Conservation (phyloP, 2,329 filamentous ascomycete species). For the Penicillium brasilianum region DNA sequence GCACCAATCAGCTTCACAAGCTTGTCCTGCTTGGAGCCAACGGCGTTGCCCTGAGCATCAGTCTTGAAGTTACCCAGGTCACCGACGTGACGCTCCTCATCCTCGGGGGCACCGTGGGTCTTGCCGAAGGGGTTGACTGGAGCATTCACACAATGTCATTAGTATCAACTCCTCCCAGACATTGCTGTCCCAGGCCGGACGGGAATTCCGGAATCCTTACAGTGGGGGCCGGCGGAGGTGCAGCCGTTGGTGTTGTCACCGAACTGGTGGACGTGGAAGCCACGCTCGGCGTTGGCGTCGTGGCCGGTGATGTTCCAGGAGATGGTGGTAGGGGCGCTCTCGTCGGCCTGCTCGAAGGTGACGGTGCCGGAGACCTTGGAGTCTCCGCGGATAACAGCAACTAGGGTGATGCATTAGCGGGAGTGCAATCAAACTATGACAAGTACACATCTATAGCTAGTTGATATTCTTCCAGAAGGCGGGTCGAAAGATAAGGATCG, state of each 20-base stretch:
- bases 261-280: slow-evolving; percentile 98
- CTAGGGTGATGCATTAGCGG: slow-evolving; percentile 54
- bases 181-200: no score
- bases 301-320: slow-evolving; percentile 91
- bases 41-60: slow-evolving; percentile 86
- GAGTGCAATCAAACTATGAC: neutral
- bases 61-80: slow-evolving; percentile 98
- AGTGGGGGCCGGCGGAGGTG: slow-evolving; percentile 97
- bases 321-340: slow-evolving; percentile 81
- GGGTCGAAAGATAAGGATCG: slow-evolving; percentile 11
- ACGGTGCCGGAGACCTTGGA: slow-evolving; percentile 93
- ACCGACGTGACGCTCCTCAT: slow-evolving; percentile 89
- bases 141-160: slow-evolving; percentile 11
- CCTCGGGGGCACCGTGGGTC: slow-evolving; percentile 84
- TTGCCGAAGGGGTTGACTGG: slow-evolving; percentile 94
- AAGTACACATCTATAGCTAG: neutral
- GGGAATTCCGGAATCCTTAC: slow-evolving; percentile 61
- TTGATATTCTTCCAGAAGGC: slow-evolving; percentile 16
- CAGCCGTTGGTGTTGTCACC: slow-evolving; percentile 99
- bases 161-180: neutral
- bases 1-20: slow-evolving; percentile 95
- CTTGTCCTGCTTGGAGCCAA: slow-evolving; percentile 79
- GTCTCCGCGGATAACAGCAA: slow-evolving; percentile 97
- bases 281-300: slow-evolving; percentile 94
- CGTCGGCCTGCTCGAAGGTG: slow-evolving; percentile 88